Conservation (phyloP, 805 yeast genomes). For the Lachancea mirantina region DNA sequence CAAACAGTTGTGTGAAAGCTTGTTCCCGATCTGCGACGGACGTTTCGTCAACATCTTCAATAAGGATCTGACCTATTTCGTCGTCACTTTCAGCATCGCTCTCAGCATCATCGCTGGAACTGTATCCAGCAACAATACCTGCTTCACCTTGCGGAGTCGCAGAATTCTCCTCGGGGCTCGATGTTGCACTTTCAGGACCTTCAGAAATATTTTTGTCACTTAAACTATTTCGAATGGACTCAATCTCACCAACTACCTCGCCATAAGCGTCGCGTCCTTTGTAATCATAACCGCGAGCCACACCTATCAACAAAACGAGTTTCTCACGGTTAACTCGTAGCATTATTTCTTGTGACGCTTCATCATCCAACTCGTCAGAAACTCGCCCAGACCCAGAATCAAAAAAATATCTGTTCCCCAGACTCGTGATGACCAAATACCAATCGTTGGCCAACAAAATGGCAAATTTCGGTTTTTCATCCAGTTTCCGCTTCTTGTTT, state of each 20-base stretch:
- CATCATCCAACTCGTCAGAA: constrained; percentile 34
- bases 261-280: constrained; percentile 2
- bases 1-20: constrained; percentile 33
- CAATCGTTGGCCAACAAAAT: constrained; percentile 30
- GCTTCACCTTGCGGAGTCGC: background rate
- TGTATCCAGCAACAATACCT: constrained; percentile 17
- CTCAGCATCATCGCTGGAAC: constrained; percentile 18
- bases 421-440: constrained; percentile 36
- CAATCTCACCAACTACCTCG: constrained; percentile 6
- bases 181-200: constrained; percentile 1
- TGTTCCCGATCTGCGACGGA: constrained; percentile 7
- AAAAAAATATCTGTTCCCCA: constrained; percentile 39
- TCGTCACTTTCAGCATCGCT: constrained; percentile 10
- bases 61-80: constrained; percentile 10
- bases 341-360: constrained; percentile 22
- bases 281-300: constrained; percentile 19
- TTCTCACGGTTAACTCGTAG: constrained; percentile 25
- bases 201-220: constrained; percentile 11
- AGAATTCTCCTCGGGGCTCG: constrained; percentile 1
- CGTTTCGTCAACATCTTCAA: constrained; percentile 18
- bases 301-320: constrained; percentile 18
- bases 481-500: constrained; percentile 6
- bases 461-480: constrained; percentile 12
- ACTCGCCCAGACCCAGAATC: constrained; percentile 27
- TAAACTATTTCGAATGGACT: background rate